Base-by-base conservation (phyloP, 805 yeast genomes). In the Candida ovalis region DNA sequence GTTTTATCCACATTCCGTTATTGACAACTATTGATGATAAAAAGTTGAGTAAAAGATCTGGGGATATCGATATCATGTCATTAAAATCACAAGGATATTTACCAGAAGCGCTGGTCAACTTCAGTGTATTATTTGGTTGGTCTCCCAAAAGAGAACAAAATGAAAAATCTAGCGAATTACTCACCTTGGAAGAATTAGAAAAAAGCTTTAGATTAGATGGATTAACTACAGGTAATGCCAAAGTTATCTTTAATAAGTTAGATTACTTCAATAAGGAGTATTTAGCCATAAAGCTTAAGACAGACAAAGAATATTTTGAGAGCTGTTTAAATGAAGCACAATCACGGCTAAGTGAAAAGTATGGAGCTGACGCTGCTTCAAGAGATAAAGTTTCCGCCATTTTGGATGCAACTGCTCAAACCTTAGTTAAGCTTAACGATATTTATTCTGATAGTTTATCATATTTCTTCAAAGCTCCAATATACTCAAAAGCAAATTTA, bases 61-160 rank as follows among this genome's bases (percentile, higher is more conserved):
- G 95, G 6, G 96, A 89, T 62, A 78, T 80, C 9, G 88, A 89
- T 43, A 82, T 94, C 1, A 64, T 77, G 54, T 75, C 77, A 4
- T 70, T 86, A 64, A 74, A 71, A 32, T 68, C 72, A 0, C 71
- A 72, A 38, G 96, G 96, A 0, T 75, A 87, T 15, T 67, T 89
- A 4, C 96, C 97, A 0, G 96, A 91, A 62, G 94, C 99, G 0
- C 66, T 94, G 36, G 71, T 88, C 6, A 94, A 94, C 59, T 94
- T 89, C 64, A 85, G 84, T 39, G 96, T 92, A 0, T 71, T 94
- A 49, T 86, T 89, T 65, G 99, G 99, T 0, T 94, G 99, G 99
- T 78, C 96, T 4, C 96, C 97, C 3, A 80, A 82, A 5, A 73
- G 88, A 52, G 69, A 69, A 5, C 61, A 61, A 2, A 80, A 84